Evolutionary conservation across 768 basidiomycete genomes (phyloP), one percentile per base, ranked within the genome.

Genomic region (Russula sp.): DNA sequence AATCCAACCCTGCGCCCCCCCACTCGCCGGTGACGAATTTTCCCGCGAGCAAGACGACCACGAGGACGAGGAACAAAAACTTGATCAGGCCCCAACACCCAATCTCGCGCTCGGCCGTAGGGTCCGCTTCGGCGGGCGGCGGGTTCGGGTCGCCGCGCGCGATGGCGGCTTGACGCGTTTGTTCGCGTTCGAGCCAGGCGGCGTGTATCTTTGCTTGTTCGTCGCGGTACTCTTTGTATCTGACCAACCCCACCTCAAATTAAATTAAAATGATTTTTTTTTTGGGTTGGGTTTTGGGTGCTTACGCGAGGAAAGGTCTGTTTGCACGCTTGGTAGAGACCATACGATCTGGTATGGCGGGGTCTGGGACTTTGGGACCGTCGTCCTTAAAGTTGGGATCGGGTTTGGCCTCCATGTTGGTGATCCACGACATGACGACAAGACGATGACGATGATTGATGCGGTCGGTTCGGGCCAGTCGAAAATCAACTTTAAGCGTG

Each of bases 11-110:
- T 7, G 6, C 20, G 0, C 93, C 91, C 92, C 93, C 74, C 70
- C 84, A 91, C 70, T 86, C 90, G n/a, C 87, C 90, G 0, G 90
- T 90, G 70, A 95, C 76, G 73, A 95, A 93, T 70, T 88, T 88
- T 57, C 93, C 87, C 39, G 85, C 80, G 35, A 91, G 75, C 1
- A 82, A 69, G 42, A 80, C 62, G 63, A 84, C 73, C 54, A 89
- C 66, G 22, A 84, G 56, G 2, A 81, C 54, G 65, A 82, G 81
- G 52, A 88, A 61, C 41, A 89, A 65, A 70, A 90, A 86, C 72
- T 88, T 90, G 70, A 92, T 72, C 50, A 92, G 70, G 70, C 25
- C 83, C 86, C 36, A 81, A 69, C 42, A 84, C 52, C 84, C 86
- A 48, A 92, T 79, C 73, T 88, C 87, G 62, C 77, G 76, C 61